Base-by-base conservation (phyloP, 2,329 filamentous ascomycete species). In the Trichoderma endophyticum region DNA sequence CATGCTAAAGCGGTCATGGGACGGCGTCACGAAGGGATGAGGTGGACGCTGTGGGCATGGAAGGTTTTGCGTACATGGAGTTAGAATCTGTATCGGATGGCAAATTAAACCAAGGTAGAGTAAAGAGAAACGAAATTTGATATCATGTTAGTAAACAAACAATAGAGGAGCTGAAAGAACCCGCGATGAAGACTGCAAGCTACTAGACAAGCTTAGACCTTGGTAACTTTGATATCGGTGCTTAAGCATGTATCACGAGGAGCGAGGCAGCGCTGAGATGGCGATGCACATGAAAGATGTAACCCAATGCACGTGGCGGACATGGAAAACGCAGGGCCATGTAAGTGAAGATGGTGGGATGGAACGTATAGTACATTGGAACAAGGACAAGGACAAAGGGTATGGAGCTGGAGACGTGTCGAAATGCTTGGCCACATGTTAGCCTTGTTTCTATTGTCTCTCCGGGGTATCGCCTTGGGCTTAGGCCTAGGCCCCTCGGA, bases 1-100 rank as follows among this genome's bases (percentile, higher is more conserved):
- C 64, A 39, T 48, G 64, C n/a, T 34, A 30, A 24, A 28, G 51
- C 71, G n/a, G 54, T 43, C 28, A 7, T 34, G 30, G 48, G 67
- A 67, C 8, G 71, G 71, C 56, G 61, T 70, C 43, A 70, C 59
- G 66, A 69, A 60, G 39, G 51, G 60, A 72, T 70, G 59, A 69
- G 67, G 56, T 24, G 54, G 62, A 18, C 39, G 61, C 60, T 66
- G 60, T 43, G 34, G 36, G 32, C 54, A 72, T 65, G 39, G 57
- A 66, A 39, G 48, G 34, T 66, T 65, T 64, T 70, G 61, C 65
- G 67, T 70, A 66, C 39, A 54, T 70, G 54, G 57, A 65, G 66
- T 65, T 62, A 70, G 30, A 64, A 66, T 72, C 39, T 70, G 61
- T 70, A 72, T 61, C 32, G 36, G 61, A 61, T 70, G 71, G 56